Evolutionary conservation across 1,139 yeast species (phyloP).

Genomic region (Debaryomyces singareniensis): DNA sequence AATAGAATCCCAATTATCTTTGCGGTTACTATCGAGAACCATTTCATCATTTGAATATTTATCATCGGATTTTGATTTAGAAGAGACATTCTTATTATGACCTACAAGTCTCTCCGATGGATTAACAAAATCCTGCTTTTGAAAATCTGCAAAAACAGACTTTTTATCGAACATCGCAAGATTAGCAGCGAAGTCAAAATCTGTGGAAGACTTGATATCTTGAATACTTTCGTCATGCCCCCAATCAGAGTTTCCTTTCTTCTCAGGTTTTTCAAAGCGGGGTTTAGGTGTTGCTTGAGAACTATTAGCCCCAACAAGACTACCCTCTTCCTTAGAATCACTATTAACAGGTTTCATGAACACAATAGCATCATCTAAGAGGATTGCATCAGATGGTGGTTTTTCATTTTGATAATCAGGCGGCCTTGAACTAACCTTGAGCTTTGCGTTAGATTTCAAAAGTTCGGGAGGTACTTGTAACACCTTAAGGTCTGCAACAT

Average conservation of each 20-base stretch:
- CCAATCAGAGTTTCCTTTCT: slow-evolving; percentile 31
- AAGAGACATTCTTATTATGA: slow-evolving; percentile 46
- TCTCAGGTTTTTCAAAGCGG: background rate
- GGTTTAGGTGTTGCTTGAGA: background rate
- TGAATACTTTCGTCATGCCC: slow-evolving; percentile 37
- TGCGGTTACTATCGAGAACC: slow-evolving; percentile 48
- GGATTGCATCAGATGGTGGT: slow-evolving; percentile 1
- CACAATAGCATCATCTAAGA: slow-evolving; percentile 24
- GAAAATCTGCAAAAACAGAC: slow-evolving; percentile 72
- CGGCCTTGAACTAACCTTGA: background rate
- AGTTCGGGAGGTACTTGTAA: slow-evolving; percentile 39
- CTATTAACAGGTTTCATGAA: slow-evolving; percentile 14
- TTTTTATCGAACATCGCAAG: slow-evolving; percentile 78
- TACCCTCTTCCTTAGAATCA: slow-evolving; percentile 4
- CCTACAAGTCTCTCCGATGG: slow-evolving; percentile 67
- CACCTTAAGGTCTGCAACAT: slow-evolving; percentile 45
- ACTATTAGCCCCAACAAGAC: background rate
- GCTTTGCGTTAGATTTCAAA: slow-evolving; percentile 9
- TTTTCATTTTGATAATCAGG: slow-evolving; percentile 1
- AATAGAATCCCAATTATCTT: slow-evolving; percentile 53
- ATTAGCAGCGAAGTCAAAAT: slow-evolving; percentile 84
- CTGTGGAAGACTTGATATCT: slow-evolving; percentile 48
- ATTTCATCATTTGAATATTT: slow-evolving; percentile 68
- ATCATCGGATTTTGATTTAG: slow-evolving; percentile 30
- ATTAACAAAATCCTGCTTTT: slow-evolving; percentile 53